Base-by-base conservation (phyloP, 371 early-diverging fungal species). In the Nematocida ausubeli region DNA sequence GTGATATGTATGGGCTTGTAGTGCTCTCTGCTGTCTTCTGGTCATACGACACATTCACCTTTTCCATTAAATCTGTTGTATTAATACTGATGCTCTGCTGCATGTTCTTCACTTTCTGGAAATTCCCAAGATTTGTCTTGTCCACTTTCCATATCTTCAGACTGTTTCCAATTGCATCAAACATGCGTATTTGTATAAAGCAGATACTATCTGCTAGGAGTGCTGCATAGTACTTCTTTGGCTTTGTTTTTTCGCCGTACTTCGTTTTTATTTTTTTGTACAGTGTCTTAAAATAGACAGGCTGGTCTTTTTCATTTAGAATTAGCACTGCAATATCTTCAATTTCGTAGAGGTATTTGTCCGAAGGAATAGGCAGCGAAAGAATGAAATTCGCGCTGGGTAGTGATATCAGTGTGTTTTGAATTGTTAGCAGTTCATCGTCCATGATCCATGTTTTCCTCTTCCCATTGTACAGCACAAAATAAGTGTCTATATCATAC, bases 101-200 rank as follows among this genome's bases (percentile, higher is more conserved):
- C 12, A 62, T 14, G 7, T 12, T 22, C 49, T 64, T 63, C 0
- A 49, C 24, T 14, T 14, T 35, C 39, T 37, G 22, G 14, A 72
- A 72, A 37, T 63, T 49, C 6, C 64, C 42, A 3, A 72, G 30
- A 5, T 49, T 2, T 22, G 26, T 30, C 24, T 34, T 63, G 37
- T 72, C 42, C 7, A 64, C 52, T 22, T 19, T 30, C 73, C 73
- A 72, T 6, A 44, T 6, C 9, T 4, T 50, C 35, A 30, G 9
- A 12, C 28, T 62, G 2, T 60, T 28, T 7, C 73, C 73, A 34
- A 64, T 7, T 19, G 64, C 35, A 64, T 72, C 64, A 32, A n/a
- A 35, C 5, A 65, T 9, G 35, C 9, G 34, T 26, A 72, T 64
- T 42, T 49, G 64, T 9, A 72, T 72, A 49, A 72, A 72, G 30